Conservation (phyloP, 257 asterid species). For the Solanum etuberosum region DNA sequence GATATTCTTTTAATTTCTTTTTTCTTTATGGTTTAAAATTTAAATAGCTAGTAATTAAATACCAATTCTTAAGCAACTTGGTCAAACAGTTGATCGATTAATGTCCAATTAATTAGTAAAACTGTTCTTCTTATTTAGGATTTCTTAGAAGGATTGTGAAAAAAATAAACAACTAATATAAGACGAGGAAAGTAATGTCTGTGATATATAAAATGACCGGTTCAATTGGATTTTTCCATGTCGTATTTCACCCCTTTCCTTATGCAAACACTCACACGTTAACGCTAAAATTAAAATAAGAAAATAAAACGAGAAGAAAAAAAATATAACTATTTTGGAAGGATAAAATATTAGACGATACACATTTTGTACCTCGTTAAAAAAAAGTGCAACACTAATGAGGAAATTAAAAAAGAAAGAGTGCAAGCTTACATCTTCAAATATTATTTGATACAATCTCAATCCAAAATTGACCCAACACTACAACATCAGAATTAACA, state of each 20-base stretch:
- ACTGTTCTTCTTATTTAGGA: too few species aligned
- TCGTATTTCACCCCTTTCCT: not conserved
- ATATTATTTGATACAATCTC: not conserved
- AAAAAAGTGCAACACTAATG: not conserved
- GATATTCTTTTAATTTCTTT: not conserved
- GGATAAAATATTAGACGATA: not conserved
- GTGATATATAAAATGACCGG: too few species aligned
- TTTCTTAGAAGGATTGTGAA: too few species aligned
- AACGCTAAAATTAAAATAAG: not conserved
- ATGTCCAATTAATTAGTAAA: too few species aligned
- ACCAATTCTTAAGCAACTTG: too few species aligned
- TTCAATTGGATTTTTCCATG: not conserved
- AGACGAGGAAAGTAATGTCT: not conserved
- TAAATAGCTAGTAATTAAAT: not conserved
- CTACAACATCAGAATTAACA: not conserved
- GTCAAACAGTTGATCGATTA: too few species aligned
- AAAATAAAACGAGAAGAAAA: not conserved
- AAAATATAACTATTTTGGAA: not conserved
- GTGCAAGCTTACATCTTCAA: not conserved
- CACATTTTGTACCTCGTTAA: not conserved
- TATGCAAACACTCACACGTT: not conserved
- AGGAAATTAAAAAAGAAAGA: not conserved
- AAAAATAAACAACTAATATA: too few species aligned
- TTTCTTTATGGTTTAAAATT: too few species aligned
- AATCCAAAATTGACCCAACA: not conserved